phyloP scores from a whole-genome alignment of 2,329 filamentous ascomycete species.

The Chaetomium globosum region DNA sequence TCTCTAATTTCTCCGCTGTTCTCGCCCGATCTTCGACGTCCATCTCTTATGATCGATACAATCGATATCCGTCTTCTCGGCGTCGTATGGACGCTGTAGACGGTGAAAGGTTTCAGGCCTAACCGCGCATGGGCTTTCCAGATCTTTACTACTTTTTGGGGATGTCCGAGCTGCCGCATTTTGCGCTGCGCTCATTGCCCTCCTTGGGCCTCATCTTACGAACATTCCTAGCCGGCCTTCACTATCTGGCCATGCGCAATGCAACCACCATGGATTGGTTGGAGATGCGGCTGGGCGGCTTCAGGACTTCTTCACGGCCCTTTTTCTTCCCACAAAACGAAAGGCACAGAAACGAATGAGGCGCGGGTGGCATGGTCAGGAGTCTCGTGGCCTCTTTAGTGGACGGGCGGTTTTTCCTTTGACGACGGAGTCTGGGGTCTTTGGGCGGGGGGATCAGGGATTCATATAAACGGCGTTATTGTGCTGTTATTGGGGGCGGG shows the following conservation, averaged over 20 bases:
- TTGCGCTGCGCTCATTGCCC: constrained; percentile 1
- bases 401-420: constrained; percentile 3
- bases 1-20: constrained; percentile 23
- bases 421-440: neutral
- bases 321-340: neutral
- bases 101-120: constrained; percentile 1
- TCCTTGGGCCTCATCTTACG: neutral
- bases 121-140: neutral
- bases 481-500: constrained; percentile 4
- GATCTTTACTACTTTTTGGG: neutral
- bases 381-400: constrained; percentile 5
- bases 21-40: constrained; percentile 22
- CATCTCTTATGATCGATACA: constrained; percentile 20
- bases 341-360: constrained; percentile 19
- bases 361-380: constrained; percentile 10
- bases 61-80: constrained; percentile 16
- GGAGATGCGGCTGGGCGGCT: neutral
- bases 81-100: constrained; percentile 16
- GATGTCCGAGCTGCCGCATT: neutral
- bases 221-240: constrained; percentile 3
- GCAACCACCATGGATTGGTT: neutral
- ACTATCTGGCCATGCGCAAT: neutral
- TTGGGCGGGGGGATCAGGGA: neutral
- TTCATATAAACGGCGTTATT: constrained; percentile 30
- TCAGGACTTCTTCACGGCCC: neutral